Evolutionary conservation across 2,329 filamentous ascomycete genomes (phyloP).

Genomic region (Aureobasidium leucospermi): DNA sequence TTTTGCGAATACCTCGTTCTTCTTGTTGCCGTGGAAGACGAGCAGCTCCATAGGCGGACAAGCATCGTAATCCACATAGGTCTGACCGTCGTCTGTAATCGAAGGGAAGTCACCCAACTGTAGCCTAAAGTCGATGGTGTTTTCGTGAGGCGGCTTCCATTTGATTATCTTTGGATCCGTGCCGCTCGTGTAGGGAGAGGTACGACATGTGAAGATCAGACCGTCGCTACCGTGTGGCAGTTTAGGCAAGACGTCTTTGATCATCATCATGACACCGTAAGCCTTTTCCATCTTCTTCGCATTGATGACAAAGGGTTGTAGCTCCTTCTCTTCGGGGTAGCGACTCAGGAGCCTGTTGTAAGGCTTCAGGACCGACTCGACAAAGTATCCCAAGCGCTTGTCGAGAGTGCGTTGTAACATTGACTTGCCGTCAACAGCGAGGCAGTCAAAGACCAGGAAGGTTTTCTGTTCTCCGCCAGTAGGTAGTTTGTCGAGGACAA

Average conservation of each 20-base stretch:
- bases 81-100: slow-evolving; percentile 57
- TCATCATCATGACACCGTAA: slow-evolving; percentile 89
- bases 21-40: slow-evolving; percentile 57
- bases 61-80: slow-evolving; percentile 68
- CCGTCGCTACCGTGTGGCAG: slow-evolving; percentile 93
- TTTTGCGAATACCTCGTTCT: slow-evolving; percentile 59
- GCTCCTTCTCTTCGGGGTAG: slow-evolving; percentile 61
- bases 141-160: slow-evolving; percentile 94
- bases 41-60: slow-evolving; percentile 47
- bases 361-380: slow-evolving; percentile 65
- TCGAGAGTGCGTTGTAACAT: slow-evolving; percentile 75
- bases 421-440: slow-evolving; percentile 69
- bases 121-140: slow-evolving; percentile 87
- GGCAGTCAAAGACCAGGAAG: slow-evolving; percentile 89
- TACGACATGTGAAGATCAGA: slow-evolving; percentile 93
- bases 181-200: slow-evolving; percentile 76
- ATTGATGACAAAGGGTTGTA: slow-evolving; percentile 72
- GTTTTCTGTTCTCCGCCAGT: slow-evolving; percentile 63
- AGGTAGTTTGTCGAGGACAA: slow-evolving; percentile 73
- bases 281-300: slow-evolving; percentile 85
- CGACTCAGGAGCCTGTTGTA: slow-evolving; percentile 48
- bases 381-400: slow-evolving; percentile 82
- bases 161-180: slow-evolving; percentile 93
- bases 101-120: slow-evolving; percentile 63
- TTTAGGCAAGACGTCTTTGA: slow-evolving; percentile 72